Conservation (phyloP, 495 filamentous ascomycete species). For the Penicillium turbatum region DNA sequence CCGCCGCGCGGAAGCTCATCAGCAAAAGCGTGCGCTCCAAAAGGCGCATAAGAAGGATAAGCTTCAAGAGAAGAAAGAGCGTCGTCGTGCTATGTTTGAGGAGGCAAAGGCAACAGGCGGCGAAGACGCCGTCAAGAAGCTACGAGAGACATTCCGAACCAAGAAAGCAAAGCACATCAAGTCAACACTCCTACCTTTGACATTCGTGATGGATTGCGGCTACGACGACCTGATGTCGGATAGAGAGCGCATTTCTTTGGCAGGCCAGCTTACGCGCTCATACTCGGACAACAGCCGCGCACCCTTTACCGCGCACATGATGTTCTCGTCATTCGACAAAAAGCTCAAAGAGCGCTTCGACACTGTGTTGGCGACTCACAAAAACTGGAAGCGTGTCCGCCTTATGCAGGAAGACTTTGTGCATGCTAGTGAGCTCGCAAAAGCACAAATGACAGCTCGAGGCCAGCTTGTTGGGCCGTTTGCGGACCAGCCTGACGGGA, state of each 20-base stretch:
- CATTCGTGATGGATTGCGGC: slow-evolving; percentile 83
- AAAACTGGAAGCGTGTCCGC: slow-evolving; percentile 71
- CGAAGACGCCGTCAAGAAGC: slow-evolving; percentile 25
- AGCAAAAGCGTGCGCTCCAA: slow-evolving; percentile 62
- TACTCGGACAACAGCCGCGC: slow-evolving; percentile 82
- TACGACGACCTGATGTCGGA: slow-evolving; percentile 87
- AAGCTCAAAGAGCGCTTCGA: slow-evolving; percentile 75
- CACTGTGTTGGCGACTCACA: slow-evolving; percentile 60
- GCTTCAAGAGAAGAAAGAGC: slow-evolving; percentile 56
- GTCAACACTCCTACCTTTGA: slow-evolving; percentile 60
- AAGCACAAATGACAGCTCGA: slow-evolving; percentile 53
- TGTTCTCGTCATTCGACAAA: slow-evolving; percentile 71
- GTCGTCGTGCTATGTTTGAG: slow-evolving; percentile 43
- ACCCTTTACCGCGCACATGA: slow-evolving; percentile 61
- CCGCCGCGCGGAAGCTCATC: slow-evolving; percentile 60
- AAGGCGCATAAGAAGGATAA: slow-evolving; percentile 71
- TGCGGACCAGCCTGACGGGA: slow-evolving; percentile 34
- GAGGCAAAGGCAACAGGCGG: slow-evolving; percentile 27
- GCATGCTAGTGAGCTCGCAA: slow-evolving; percentile 55
- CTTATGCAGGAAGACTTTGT: slow-evolving; percentile 69
- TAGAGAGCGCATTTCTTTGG: slow-evolving; percentile 76
- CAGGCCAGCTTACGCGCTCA: slow-evolving; percentile 73
- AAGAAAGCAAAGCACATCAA: slow-evolving; percentile 23
- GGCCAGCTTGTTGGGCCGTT: slow-evolving; percentile 55
- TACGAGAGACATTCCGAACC: slow-evolving; percentile 25